Percentiles rank a stretch among this genome's conserved stretches.
These are phyloP conservation scores for Kazachstania sp. DNA, from an alignment of 1,139 yeast species.

Conservation along the genomic window DNA sequence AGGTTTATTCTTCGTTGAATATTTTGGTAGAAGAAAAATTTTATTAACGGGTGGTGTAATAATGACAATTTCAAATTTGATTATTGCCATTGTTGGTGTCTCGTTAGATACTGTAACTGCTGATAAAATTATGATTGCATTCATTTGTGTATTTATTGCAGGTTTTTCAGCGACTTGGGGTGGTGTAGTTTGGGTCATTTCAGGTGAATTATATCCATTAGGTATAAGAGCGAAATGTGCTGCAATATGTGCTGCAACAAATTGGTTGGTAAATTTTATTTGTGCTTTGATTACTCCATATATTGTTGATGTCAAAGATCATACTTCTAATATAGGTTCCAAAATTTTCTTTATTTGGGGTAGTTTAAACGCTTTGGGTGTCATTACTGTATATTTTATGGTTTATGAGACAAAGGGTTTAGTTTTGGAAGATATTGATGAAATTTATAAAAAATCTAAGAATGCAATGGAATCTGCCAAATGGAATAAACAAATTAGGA, in stretches of 20 bases:
- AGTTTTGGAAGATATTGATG: slow-evolving; percentile 68
- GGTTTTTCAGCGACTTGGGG: slow-evolving; percentile 87
- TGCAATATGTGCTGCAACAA: slow-evolving; percentile 68
- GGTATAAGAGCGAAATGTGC: slow-evolving; percentile 75
- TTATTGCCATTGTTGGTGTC: slow-evolving; percentile 62
- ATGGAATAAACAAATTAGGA: slow-evolving; percentile 25
- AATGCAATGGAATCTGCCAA: slow-evolving; percentile 29
- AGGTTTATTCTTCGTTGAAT: slow-evolving; percentile 60
- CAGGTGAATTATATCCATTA: slow-evolving; percentile 73
- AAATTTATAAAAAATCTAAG: slow-evolving; percentile 43
- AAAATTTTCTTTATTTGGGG: slow-evolving; percentile 76
- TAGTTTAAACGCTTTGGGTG: slow-evolving; percentile 51
- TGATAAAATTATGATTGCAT: slow-evolving; percentile 70
- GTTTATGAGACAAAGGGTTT: slow-evolving; percentile 73
- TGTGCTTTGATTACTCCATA: slow-evolving; percentile 73
- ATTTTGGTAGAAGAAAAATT: slow-evolving; percentile 56
- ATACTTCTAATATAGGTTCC: slow-evolving; percentile 58
- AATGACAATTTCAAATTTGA: slow-evolving; percentile 54
- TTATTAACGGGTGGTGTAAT: slow-evolving; percentile 56
- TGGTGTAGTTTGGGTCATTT: slow-evolving; percentile 71
- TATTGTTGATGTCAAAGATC: slow-evolving; percentile 52
- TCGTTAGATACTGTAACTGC: slow-evolving; percentile 41
- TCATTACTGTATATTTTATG: slow-evolving; percentile 49
- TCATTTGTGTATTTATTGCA: slow-evolving; percentile 71
- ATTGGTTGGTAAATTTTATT: slow-evolving; percentile 75